These are phyloP conservation scores for Astrothelium macrocarpum DNA, from an alignment of 495 filamentous ascomycete genomes.

Conservation along the genomic window DNA sequence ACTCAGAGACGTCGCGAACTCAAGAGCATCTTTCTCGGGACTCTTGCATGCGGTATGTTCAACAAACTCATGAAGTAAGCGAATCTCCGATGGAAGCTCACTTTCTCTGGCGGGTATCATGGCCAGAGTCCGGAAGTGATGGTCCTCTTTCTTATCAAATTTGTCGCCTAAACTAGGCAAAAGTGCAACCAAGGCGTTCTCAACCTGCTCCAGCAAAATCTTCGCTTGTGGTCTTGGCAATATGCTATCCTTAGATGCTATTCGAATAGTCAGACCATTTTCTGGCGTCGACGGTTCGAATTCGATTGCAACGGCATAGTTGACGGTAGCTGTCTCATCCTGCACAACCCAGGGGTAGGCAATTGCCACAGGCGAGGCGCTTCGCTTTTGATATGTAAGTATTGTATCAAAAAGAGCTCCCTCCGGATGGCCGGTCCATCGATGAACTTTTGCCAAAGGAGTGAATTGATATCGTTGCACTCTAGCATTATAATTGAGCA, in stretches of 20 bases:
- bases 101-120: slow-evolving; percentile 42
- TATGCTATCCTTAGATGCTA: slow-evolving; percentile 52
- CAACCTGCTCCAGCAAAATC: slow-evolving; percentile 53
- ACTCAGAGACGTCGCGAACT: slow-evolving; percentile 40
- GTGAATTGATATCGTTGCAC: slow-evolving; percentile 60
- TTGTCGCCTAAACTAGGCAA: slow-evolving; percentile 30
- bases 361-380: slow-evolving; percentile 10
- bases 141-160: slow-evolving; percentile 10
- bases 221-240: slow-evolving; percentile 54
- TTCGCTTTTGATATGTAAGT: slow-evolving; percentile 64
- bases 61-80: slow-evolving; percentile 55
- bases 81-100: slow-evolving; percentile 35
- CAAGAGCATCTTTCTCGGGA: slow-evolving; percentile 46
- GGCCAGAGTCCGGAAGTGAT: slow-evolving; percentile 39
- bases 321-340: slow-evolving; percentile 47
- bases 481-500: slow-evolving; percentile 51
- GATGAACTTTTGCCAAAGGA: slow-evolving; percentile 56
- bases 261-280: slow-evolving; percentile 42
- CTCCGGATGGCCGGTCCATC: slow-evolving; percentile 49
- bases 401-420: slow-evolving; percentile 65
- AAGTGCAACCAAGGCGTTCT: slow-evolving; percentile 42
- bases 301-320: slow-evolving; percentile 66
- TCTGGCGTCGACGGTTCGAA: slow-evolving; percentile 41
- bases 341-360: slow-evolving; percentile 37
- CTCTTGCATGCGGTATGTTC: slow-evolving; percentile 35